Evolutionary conservation across 441 rosid genomes (phyloP).

Genomic region (Macaranga tanarius): DNA sequence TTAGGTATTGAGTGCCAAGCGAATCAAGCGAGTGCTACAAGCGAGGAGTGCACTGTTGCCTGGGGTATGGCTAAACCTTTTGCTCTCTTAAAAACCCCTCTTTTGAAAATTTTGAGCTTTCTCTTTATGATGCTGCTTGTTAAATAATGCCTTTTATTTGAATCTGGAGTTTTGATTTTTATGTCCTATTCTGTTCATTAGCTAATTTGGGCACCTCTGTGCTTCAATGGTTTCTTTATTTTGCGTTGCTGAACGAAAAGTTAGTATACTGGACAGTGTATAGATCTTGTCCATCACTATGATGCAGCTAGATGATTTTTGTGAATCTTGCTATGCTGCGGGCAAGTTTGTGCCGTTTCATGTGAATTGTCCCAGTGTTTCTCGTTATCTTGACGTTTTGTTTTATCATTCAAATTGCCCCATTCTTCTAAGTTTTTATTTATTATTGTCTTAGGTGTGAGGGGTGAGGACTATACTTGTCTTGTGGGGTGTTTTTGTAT

Average conservation of each 20-base stretch:
- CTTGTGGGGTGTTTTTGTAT: background rate
- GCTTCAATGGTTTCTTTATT: no score
- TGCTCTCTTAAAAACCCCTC: no score
- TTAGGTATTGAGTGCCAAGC: constrained; percentile 95
- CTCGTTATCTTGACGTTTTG: background rate
- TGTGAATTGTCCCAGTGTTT: background rate
- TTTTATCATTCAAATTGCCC: background rate
- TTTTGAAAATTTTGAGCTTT: background rate
- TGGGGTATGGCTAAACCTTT: constrained; percentile 56
- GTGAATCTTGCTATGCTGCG: no score
- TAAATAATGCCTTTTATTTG: background rate
- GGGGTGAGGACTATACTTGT: background rate
- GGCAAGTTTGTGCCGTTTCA: background rate
- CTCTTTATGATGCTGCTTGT: background rate
- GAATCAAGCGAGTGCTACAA: constrained; percentile 92
- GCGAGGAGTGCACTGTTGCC: constrained; percentile 99
- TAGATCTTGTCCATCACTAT: no score
- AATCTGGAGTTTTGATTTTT: background rate
- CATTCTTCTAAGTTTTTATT: background rate
- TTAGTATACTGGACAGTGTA: no score
- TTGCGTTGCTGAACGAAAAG: no score
- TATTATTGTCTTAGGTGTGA: no score
- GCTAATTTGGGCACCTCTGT: background rate
- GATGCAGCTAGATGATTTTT: background rate
- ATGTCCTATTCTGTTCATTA: background rate